These are phyloP conservation scores for Oryza coarctata DNA, from an alignment of 176 grass and related monocot genomes.

Conservation along the genomic window DNA sequence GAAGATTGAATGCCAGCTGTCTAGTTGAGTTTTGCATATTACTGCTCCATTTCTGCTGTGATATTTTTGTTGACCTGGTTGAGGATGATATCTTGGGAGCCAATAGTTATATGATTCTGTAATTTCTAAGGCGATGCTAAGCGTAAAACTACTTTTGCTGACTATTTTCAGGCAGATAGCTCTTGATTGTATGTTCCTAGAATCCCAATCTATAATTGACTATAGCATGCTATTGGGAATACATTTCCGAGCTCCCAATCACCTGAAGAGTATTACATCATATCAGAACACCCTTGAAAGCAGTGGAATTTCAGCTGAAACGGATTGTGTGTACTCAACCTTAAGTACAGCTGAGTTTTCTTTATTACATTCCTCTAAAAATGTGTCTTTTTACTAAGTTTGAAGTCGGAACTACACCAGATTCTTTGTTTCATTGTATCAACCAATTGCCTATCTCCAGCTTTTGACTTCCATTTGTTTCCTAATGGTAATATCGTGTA, in stretches of 20 bases:
- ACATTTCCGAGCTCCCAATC: conserved; percentile 87
- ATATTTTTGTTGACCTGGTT: not conserved
- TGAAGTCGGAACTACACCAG: not conserved
- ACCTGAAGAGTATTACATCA: conserved; percentile 63
- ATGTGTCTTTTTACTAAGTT: not conserved
- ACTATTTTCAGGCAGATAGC: conserved; percentile 84
- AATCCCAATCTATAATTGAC: conserved; percentile 96
- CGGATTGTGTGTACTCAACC: conserved; percentile 51
- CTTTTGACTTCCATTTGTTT: not conserved
- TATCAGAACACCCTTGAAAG: conserved; percentile 41
- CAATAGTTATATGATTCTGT: not conserved
- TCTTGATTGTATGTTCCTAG: conserved; percentile 92
- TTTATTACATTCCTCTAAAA: conserved; percentile 12
- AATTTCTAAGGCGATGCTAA: not conserved
- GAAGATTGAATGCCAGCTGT: conserved; percentile 1
- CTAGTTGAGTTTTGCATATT: not conserved
- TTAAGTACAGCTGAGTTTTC: not conserved
- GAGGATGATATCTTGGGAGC: not conserved
- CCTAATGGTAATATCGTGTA: conserved; percentile 1
- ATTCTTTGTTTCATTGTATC: conserved; percentile 2
- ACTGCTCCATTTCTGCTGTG: not conserved
- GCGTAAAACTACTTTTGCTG: not conserved
- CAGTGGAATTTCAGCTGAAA: conserved; percentile 39
- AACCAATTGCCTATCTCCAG: not conserved
- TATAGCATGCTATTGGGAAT: conserved; percentile 98